Base-by-base conservation (phyloP, 106 monocot genomes). In the Dendrobium nobile region DNA sequence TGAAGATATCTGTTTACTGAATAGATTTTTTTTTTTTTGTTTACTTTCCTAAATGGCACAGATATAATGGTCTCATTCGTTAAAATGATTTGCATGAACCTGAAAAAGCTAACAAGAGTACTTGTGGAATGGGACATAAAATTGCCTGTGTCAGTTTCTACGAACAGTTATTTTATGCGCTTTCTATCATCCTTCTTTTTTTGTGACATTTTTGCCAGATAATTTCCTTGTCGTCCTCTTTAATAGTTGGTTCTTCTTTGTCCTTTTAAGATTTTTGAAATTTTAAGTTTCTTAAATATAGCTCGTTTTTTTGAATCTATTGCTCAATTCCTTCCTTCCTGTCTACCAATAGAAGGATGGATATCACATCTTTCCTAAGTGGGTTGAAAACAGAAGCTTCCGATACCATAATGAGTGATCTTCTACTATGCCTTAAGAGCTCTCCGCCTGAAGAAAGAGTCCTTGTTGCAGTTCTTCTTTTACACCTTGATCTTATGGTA, bases 401-500 rank as follows among this genome's bases (percentile, higher is more conserved):
- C 13, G 67, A 81, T 26, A 79, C 85, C 41, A 58, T 58, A 58
- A 85, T 87, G 90, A 68, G 85, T 77, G 77, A 83, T 4, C 81
- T 90, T 28, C 87, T 90, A 5, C 77, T 79, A 73, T 76, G 83
- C 81, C 83, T 90, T 65, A 85, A 87, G 31, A 83, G 72, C 78
- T 79, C 72, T 18, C 79, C 24, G 6, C 48, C 77, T 17, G 76
- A 85, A 79, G 85, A 85, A 81, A 85, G 72, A 79, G 83, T 75
- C 10, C 70, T 76, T 9, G 83, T 80, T 73, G 85, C 90, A 13
- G 79, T 87, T 72, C 83, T 90, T 28, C 85, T 90, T 26, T 55
- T 90, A 55, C 79, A 87, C 67, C 67, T 90, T 59, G 90, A 87
- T 79, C 81, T 81, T 7, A 79, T 82, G 83, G 90, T 90, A 84